A percentile compares a stretch with the other conserved stretches of the same genome.
These are phyloP conservation scores for Penicillium cataractarum DNA, from an alignment of 495 filamentous ascomycete species.

Conservation along the genomic window DNA sequence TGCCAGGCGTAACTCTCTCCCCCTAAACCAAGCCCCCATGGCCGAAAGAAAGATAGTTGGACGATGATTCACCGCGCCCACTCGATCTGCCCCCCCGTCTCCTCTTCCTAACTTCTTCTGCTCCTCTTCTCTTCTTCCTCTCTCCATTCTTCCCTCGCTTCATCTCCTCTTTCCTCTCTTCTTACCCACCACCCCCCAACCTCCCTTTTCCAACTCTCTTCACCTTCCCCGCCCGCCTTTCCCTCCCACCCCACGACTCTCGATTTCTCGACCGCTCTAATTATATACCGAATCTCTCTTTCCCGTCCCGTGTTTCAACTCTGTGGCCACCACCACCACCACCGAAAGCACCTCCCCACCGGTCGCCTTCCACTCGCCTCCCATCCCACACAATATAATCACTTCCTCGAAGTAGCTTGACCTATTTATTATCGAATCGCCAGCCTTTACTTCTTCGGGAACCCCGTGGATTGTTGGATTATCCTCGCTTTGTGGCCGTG, in stretches of 20 bases:
- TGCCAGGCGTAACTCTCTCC: too few relatives aligned
- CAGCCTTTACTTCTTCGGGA: neutral
- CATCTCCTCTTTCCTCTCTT: conserved; percentile 23
- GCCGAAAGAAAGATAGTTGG: neutral
- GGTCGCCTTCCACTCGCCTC: conserved; percentile 15
- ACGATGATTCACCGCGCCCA: conserved; percentile 18
- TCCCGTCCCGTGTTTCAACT: conserved; percentile 1
- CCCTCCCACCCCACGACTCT: conserved; percentile 1
- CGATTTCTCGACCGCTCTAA: conserved; percentile 14
- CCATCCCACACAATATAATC: neutral
- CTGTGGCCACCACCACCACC: conserved; percentile 4
- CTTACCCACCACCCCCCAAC: conserved; percentile 13
- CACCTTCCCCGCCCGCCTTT: neutral
- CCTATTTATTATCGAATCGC: neutral
- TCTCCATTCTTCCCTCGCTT: conserved; percentile 29
- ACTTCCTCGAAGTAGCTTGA: neutral
- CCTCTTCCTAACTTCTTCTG: conserved; percentile 1
- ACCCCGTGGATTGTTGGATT: neutral
- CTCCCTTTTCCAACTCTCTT: conserved; percentile 4
- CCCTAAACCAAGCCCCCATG: neutral
- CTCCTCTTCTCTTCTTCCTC: conserved; percentile 5
- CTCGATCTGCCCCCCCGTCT: neutral
- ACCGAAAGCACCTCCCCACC: conserved; percentile 11
- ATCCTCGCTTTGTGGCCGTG: conserved; percentile 23
- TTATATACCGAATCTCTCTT: conserved; percentile 12